These are phyloP conservation scores for Pulveroboletus sp. DNA, from an alignment of 768 basidiomycete species.

Conservation along the genomic window DNA sequence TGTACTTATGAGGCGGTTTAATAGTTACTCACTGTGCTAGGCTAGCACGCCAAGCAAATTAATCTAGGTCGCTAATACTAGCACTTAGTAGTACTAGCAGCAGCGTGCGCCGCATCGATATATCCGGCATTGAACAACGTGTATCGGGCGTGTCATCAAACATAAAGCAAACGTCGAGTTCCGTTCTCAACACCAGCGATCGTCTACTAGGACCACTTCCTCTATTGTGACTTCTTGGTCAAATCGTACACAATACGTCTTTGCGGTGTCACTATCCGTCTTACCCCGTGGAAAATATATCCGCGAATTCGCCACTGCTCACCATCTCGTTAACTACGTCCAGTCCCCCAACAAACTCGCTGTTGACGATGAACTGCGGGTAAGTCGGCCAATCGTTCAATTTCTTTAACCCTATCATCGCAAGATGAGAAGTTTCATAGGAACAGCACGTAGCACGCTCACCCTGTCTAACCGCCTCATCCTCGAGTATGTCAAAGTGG, in stretches of 20 bases:
- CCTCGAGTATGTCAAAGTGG: conserved; percentile 79
- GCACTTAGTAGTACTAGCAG: too few relatives aligned
- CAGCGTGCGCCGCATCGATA: too few relatives aligned
- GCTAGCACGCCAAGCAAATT: too few relatives aligned
- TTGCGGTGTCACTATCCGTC: not conserved
- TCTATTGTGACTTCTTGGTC: not conserved
- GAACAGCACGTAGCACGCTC: conserved; percentile 30
- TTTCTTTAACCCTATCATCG: conserved; percentile 56
- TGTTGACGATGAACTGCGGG: conserved; percentile 83
- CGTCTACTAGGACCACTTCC: not conserved
- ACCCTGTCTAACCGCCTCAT: conserved; percentile 83
- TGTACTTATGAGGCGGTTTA: too few relatives aligned
- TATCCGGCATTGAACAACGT: conserved; percentile 7
- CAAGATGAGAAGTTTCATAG: conserved; percentile 2
- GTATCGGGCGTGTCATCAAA: conserved; percentile 8
- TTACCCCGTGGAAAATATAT: conserved; percentile 29
- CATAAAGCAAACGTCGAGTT: not conserved
- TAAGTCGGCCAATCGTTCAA: conserved; percentile 91
- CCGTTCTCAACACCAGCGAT: not conserved
- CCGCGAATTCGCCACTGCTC: conserved; percentile 71
- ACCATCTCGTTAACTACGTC: conserved; percentile 92
- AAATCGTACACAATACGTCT: not conserved
- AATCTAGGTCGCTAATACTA: too few relatives aligned
- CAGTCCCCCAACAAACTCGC: conserved; percentile 92
- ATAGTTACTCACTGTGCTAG: too few relatives aligned